Conservation (phyloP, 345 rosid genomes). For the Fremontodendron californicum region DNA sequence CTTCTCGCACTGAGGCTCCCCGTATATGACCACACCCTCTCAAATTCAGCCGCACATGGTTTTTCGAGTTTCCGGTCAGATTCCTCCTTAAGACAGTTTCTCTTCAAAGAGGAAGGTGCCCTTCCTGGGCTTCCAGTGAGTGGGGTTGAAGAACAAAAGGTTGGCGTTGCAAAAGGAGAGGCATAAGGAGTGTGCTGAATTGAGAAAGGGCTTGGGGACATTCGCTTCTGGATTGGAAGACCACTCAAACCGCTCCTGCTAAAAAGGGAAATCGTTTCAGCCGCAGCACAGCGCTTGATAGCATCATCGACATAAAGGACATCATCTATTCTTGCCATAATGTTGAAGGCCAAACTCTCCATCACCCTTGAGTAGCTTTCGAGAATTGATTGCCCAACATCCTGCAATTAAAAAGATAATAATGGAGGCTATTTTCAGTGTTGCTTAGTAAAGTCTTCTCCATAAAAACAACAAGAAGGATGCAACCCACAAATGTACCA, state of each 20-base stretch:
- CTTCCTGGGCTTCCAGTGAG: slow-evolving; percentile 59
- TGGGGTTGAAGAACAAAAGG: slow-evolving; percentile 52
- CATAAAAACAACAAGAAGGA: background rate
- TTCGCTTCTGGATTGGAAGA: slow-evolving; percentile 64
- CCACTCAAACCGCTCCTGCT: slow-evolving; percentile 55
- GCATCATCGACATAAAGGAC: slow-evolving; percentile 89
- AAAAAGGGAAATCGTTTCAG: slow-evolving; percentile 64
- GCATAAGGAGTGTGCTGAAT: slow-evolving; percentile 57
- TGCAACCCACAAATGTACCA: background rate
- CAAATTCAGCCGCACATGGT: slow-evolving; percentile 39
- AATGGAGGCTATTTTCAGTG: too few relatives aligned
- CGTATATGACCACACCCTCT: slow-evolving; percentile 71
- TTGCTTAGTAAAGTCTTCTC: background rate
- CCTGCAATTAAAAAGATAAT: slow-evolving; percentile 41
- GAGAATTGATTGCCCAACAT: slow-evolving; percentile 93
- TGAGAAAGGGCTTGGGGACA: slow-evolving; percentile 70
- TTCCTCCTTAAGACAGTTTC: slow-evolving; percentile 36
- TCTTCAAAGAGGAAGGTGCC: slow-evolving; percentile 36
- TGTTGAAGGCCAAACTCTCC: slow-evolving; percentile 98
- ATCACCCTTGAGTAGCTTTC: slow-evolving; percentile 98
- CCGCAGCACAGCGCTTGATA: slow-evolving; percentile 44
- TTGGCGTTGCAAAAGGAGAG: slow-evolving; percentile 74
- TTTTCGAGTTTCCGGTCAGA: slow-evolving; percentile 34
- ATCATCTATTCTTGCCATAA: slow-evolving; percentile 95
- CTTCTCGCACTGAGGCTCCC: slow-evolving; percentile 68